These are phyloP conservation scores for Diaporthe citri DNA, from an alignment of 2,329 filamentous ascomycete genomes.

Conservation along the genomic window DNA sequence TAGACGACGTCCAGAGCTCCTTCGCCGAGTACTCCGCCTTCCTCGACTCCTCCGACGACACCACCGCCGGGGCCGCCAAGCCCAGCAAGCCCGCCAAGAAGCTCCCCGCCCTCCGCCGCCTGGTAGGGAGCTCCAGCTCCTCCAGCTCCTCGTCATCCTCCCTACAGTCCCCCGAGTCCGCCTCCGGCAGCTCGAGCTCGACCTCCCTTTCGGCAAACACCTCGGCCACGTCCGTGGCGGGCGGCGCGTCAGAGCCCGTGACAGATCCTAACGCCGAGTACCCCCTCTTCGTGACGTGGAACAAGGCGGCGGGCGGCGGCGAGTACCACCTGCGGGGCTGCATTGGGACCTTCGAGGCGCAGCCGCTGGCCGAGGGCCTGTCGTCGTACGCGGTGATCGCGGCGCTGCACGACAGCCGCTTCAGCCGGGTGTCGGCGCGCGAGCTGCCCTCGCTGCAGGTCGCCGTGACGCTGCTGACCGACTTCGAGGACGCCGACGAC, in stretches of 20 bases:
- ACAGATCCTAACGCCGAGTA: slow-evolving; percentile 60
- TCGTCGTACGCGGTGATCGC: slow-evolving; percentile 86
- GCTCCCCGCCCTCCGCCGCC: slow-evolving; percentile 57
- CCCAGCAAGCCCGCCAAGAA: slow-evolving; percentile 47
- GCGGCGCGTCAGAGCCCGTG: slow-evolving; percentile 48
- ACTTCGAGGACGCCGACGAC: slow-evolving; percentile 82
- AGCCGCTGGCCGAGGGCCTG: slow-evolving; percentile 80
- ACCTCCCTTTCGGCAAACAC: slow-evolving; percentile 47
- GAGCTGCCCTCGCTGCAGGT: slow-evolving; percentile 73
- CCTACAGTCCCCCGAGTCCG: slow-evolving; percentile 43
- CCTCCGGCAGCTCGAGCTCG: slow-evolving; percentile 49
- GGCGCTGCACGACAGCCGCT: slow-evolving; percentile 73
- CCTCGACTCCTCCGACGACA: slow-evolving; percentile 44
- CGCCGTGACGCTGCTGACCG: slow-evolving; percentile 84
- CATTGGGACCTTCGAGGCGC: slow-evolving; percentile 92
- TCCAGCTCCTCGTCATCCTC: slow-evolving; percentile 48
- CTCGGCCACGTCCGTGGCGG: slow-evolving; percentile 53
- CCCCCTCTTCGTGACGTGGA: slow-evolving; percentile 96
- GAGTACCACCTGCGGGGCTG: slow-evolving; percentile 85
- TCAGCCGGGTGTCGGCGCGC: slow-evolving; percentile 64
- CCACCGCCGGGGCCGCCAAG: slow-evolving; percentile 39
- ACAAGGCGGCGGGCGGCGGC: slow-evolving; percentile 72
- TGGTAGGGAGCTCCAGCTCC: slow-evolving; percentile 49
- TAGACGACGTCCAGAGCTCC: slow-evolving; percentile 77
- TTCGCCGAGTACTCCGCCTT: slow-evolving; percentile 62